Evolutionary conservation across 495 filamentous ascomycete genomes (phyloP).

Genomic region (Venustampulla echinocandica): DNA sequence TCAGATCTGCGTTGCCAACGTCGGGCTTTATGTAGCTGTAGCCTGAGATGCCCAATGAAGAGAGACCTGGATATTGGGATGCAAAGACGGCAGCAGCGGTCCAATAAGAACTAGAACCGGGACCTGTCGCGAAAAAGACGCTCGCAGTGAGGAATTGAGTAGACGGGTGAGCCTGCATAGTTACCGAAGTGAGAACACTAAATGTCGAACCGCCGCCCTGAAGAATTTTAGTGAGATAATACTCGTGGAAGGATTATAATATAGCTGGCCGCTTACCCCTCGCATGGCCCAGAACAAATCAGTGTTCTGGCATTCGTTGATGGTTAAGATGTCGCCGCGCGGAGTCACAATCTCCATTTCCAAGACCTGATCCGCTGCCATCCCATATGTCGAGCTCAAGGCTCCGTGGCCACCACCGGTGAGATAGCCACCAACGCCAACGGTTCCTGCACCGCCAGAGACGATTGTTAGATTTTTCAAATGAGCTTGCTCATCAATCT

Average conservation of each 20-base stretch:
- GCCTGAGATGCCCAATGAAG: slow-evolving; percentile 29
- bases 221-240: slow-evolving; percentile 1
- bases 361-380: slow-evolving; percentile 55
- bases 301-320: slow-evolving; percentile 44
- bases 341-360: slow-evolving; percentile 54
- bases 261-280: slow-evolving; percentile 39
- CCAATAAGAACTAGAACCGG: slow-evolving; percentile 2
- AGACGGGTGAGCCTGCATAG: slow-evolving; percentile 30
- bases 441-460: slow-evolving; percentile 17
- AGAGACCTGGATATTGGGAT: slow-evolving; percentile 29
- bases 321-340: slow-evolving; percentile 40
- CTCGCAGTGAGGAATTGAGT: background rate
- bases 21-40: slow-evolving; percentile 31
- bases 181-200: slow-evolving; percentile 51
- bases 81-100: slow-evolving; percentile 23
- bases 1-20: slow-evolving; percentile 15
- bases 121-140: background rate
- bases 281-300: slow-evolving; percentile 63
- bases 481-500: slow-evolving; percentile 15
- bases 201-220: slow-evolving; percentile 57
- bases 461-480: slow-evolving; percentile 15
- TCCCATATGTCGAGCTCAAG: slow-evolving; percentile 44
- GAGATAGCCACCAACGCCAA: slow-evolving; percentile 43
- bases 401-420: slow-evolving; percentile 54
- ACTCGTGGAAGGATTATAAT: background rate